phyloP scores from a whole-genome alignment of 2,329 filamentous ascomycete species.

The Lachnellula arida region DNA sequence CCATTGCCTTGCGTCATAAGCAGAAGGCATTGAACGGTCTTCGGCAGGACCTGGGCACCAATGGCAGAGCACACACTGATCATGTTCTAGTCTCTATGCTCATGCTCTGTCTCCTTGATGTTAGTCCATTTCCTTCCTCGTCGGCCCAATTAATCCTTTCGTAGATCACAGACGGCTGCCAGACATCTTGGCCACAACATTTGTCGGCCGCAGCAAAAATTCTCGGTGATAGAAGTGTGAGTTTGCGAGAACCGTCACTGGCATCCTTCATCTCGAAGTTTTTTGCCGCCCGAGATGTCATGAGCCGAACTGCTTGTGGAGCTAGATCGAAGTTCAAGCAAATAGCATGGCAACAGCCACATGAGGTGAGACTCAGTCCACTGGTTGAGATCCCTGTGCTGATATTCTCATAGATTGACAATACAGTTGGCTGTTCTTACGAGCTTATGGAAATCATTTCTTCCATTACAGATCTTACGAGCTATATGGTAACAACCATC shows the following conservation, averaged over 20 bases:
- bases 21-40: slow-evolving; percentile 8
- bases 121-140: not conserved
- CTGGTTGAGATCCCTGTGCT: no score
- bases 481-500: slow-evolving; percentile 3
- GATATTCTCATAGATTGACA: no score
- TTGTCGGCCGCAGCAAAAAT: no score
- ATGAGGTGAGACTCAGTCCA: not conserved
- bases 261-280: slow-evolving; percentile 13
- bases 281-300: slow-evolving; percentile 15
- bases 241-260: not conserved
- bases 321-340: slow-evolving; percentile 11
- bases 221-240: no score
- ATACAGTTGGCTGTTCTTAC: slow-evolving; percentile 9
- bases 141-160: not conserved
- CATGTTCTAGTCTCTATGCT: slow-evolving; percentile 8
- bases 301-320: slow-evolving; percentile 15
- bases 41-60: slow-evolving; percentile 4
- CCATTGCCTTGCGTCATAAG: slow-evolving; percentile 11
- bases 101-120: slow-evolving; percentile 16
- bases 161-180: no score
- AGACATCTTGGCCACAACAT: no score
- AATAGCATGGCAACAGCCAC: slow-evolving; percentile 9
- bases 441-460: slow-evolving; percentile 11
- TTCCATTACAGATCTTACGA: slow-evolving; percentile 12
- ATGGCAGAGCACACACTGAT: slow-evolving; percentile 5